These are phyloP conservation scores for Coniferiporia sulphurascens DNA, from an alignment of 1,284 basidiomycete species.

Conservation along the genomic window DNA sequence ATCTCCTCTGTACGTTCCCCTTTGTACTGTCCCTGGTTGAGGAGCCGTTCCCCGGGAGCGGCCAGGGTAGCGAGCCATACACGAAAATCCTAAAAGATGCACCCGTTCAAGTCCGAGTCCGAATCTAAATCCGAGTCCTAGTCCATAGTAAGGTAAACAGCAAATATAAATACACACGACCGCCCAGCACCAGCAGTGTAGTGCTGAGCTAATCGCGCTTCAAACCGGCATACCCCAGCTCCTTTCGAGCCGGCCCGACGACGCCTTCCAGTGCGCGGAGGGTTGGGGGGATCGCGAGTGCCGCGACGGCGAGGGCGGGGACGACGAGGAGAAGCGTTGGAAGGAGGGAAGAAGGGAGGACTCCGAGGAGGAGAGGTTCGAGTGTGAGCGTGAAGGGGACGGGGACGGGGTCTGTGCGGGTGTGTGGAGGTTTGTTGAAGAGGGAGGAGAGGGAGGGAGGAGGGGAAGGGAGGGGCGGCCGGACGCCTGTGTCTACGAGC, in stretches of 20 bases:
- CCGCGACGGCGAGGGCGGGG: conserved; percentile 28
- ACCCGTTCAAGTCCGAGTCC: too few species aligned
- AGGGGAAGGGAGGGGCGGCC: conserved; percentile 31
- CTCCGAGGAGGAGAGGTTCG: conserved; percentile 55
- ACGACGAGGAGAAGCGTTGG: conserved; percentile 39
- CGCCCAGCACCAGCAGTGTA: too few species aligned
- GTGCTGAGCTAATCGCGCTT: too few species aligned
- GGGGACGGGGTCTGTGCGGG: conserved; percentile 10
- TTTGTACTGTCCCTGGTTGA: too few species aligned
- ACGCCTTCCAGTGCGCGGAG: conserved; percentile 30
- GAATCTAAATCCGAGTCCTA: too few species aligned
- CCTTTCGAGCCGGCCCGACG: conserved; percentile 32
- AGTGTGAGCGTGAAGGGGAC: conserved; percentile 49
- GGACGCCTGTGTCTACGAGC: conserved; percentile 45
- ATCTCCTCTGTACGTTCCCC: too few species aligned
- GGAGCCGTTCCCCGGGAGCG: too few species aligned
- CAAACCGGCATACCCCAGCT: conserved; percentile 18
- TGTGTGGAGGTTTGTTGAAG: background rate
- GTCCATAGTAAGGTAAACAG: too few species aligned
- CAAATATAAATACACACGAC: too few species aligned
- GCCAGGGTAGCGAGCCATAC: too few species aligned
- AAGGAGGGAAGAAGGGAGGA: conserved; percentile 50
- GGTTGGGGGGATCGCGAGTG: conserved; percentile 28
- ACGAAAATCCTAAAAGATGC: too few species aligned
- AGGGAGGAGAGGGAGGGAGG: background rate